Conservation (phyloP, 805 yeast genomes). For the Kuraishia floccosa region DNA sequence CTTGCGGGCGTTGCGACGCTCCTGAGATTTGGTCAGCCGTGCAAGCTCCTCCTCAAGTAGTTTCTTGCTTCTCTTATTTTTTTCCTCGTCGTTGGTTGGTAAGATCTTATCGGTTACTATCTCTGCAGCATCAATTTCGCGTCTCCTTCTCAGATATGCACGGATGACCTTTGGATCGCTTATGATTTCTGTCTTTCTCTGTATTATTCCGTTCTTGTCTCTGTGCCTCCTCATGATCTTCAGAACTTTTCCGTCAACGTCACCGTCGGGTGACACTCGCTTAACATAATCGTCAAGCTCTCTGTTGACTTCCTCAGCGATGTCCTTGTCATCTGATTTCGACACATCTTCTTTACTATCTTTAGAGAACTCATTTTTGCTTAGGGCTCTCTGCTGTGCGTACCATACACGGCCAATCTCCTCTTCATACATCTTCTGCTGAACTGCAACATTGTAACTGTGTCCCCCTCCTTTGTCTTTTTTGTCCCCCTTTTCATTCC, state of each 20-base stretch:
- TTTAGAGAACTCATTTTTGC: constrained; percentile 15
- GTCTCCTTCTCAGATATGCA: constrained; percentile 59
- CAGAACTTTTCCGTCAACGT: constrained; percentile 17
- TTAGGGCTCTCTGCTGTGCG: constrained; percentile 57
- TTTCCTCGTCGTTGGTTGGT: constrained; percentile 76
- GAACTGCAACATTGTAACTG: constrained; percentile 70
- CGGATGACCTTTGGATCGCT: constrained; percentile 81
- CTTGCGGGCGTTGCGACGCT: constrained; percentile 48
- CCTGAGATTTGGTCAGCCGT: constrained; percentile 69
- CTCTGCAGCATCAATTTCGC: constrained; percentile 27
- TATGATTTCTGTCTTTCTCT: constrained; percentile 66
- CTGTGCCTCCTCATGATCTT: constrained; percentile 69
- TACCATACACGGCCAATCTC: constrained; percentile 88
- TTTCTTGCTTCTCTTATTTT: constrained; percentile 65
- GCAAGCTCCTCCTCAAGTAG: constrained; percentile 77
- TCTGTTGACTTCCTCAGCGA: constrained; percentile 19
- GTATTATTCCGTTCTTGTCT: constrained; percentile 79
- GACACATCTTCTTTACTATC: no score
- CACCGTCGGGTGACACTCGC: no score
- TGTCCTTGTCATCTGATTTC: constrained; percentile 19
- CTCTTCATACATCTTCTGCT: constrained; percentile 85
- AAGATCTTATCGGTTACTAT: constrained; percentile 63
- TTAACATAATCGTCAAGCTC: no score
- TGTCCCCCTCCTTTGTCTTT: constrained; percentile 46
- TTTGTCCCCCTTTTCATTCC: constrained; percentile 20